These are phyloP conservation scores for Fulvia fulva DNA, from an alignment of 2,329 filamentous ascomycete species.

Conservation along the genomic window DNA sequence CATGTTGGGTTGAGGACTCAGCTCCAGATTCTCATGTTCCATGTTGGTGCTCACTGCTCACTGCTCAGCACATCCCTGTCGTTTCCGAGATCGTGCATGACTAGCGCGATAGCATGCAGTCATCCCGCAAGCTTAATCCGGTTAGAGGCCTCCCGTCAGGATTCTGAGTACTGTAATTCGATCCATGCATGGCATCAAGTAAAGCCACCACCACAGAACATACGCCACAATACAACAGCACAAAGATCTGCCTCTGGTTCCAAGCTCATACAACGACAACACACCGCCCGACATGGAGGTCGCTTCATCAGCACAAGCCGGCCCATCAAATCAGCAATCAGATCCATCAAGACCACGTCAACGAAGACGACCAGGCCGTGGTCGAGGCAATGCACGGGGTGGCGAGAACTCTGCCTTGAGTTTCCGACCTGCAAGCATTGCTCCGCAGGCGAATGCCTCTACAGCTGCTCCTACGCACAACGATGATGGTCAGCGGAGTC, in stretches of 20 bases:
- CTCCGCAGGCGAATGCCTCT: slow-evolving; percentile 20
- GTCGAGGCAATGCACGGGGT: slow-evolving; percentile 26
- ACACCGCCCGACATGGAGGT: slow-evolving; percentile 11
- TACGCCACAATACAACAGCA: background rate
- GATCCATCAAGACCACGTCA: slow-evolving; percentile 6
- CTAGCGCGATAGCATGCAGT: background rate
- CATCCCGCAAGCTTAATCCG: background rate
- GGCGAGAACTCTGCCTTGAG: slow-evolving; percentile 25
- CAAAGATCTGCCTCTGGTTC: background rate
- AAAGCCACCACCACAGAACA: background rate
- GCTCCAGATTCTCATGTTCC: background rate
- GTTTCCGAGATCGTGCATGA: too few relatives aligned
- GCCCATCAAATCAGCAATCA: slow-evolving; percentile 6
- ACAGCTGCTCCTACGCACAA: slow-evolving; percentile 9
- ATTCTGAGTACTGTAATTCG: too few relatives aligned
- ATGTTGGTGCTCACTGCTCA: too few relatives aligned
- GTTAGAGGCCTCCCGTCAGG: too few relatives aligned
- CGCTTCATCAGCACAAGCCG: background rate
- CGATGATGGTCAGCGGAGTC: slow-evolving; percentile 3
- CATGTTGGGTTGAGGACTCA: slow-evolving; percentile 8
- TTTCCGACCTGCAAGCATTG: slow-evolving; percentile 33
- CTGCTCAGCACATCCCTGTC: too few relatives aligned
- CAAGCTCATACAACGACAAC: background rate
- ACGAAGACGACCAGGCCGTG: slow-evolving; percentile 24
- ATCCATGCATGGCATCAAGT: too few relatives aligned